Percentiles rank a stretch among this genome's conserved stretches.
phyloP scores from a whole-genome alignment of 495 filamentous ascomycete genomes.

The Haplographium delicatum region DNA sequence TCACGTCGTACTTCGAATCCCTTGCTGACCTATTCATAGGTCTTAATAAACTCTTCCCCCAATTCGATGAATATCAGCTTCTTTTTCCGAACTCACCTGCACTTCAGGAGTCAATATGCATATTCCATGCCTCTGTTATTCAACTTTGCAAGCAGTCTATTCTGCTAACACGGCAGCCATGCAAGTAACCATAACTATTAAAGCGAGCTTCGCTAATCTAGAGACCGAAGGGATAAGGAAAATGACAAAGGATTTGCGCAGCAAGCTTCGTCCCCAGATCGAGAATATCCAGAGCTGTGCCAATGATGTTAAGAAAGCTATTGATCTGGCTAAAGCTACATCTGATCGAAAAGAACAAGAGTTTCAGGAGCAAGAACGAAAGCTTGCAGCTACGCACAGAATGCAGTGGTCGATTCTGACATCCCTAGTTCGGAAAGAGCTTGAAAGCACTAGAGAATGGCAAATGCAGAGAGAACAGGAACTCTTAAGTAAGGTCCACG shows the following conservation, averaged over 20 bases:
- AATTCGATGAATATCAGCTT: slow-evolving; percentile 28
- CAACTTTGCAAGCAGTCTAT: slow-evolving; percentile 30
- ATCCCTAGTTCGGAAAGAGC: slow-evolving; percentile 7
- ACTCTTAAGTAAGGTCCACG: slow-evolving; percentile 5
- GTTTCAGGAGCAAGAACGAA: slow-evolving; percentile 20
- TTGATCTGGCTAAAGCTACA: slow-evolving; percentile 19
- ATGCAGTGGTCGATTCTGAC: slow-evolving; percentile 9
- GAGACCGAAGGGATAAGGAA: slow-evolving; percentile 13
- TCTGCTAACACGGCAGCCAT: slow-evolving; percentile 17
- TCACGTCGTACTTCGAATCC: slow-evolving; percentile 33
- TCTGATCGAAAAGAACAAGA: slow-evolving; percentile 19
- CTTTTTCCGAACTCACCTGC: slow-evolving; percentile 28
- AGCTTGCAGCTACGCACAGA: slow-evolving; percentile 14
- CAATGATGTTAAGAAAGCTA: slow-evolving; percentile 20
- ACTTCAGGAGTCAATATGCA: slow-evolving; percentile 30
- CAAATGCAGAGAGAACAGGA: slow-evolving; percentile 11
- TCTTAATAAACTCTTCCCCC: slow-evolving; percentile 28
- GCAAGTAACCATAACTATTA: slow-evolving; percentile 12
- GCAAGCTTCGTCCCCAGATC: slow-evolving; percentile 20
- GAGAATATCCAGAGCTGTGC: slow-evolving; percentile 18
- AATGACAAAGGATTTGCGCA: slow-evolving; percentile 14
- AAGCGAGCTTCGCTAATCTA: slow-evolving; percentile 12
- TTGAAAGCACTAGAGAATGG: slow-evolving; percentile 2
- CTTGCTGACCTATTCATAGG: slow-evolving; percentile 29
- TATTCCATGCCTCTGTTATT: slow-evolving; percentile 33